Conservation (phyloP, 2,329 filamentous ascomycete genomes). For the Helotiales sp. region DNA sequence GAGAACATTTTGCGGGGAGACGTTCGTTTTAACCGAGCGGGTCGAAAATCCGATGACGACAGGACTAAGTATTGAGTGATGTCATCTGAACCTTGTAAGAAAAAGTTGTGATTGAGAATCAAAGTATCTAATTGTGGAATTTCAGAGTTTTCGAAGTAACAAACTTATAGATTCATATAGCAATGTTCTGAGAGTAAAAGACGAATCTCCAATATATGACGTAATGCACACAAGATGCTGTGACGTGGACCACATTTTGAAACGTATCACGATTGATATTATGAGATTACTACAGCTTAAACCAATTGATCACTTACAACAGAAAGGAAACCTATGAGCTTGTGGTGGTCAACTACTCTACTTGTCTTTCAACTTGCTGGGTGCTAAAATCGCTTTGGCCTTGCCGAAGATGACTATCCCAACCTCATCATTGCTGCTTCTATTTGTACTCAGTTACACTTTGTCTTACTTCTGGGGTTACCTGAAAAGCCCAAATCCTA, state of each 20-base stretch:
- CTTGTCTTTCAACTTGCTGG: too few relatives aligned
- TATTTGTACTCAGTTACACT: not conserved
- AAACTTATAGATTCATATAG: too few relatives aligned
- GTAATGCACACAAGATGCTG: not conserved
- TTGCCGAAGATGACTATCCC: not conserved
- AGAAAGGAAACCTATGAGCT: too few relatives aligned
- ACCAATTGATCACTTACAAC: too few relatives aligned
- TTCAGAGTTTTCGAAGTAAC: not conserved
- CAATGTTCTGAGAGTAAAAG: too few relatives aligned
- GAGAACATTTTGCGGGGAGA: not conserved
- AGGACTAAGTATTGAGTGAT: not conserved
- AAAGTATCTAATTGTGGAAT: not conserved
- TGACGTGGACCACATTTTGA: not conserved
- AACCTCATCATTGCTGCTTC: not conserved
- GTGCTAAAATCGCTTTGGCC: too few relatives aligned
- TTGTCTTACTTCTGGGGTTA: not conserved
- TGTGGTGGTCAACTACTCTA: too few relatives aligned
- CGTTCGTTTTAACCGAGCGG: not conserved
- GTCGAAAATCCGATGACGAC: not conserved
- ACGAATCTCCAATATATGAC: not conserved
- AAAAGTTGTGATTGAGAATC: not conserved
- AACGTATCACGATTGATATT: too few relatives aligned
- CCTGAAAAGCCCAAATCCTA: not conserved
- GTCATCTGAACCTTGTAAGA: not conserved
- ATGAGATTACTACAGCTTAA: too few relatives aligned